phyloP scores from a whole-genome alignment of 768 basidiomycete genomes.

The Russula olivacea region DNA sequence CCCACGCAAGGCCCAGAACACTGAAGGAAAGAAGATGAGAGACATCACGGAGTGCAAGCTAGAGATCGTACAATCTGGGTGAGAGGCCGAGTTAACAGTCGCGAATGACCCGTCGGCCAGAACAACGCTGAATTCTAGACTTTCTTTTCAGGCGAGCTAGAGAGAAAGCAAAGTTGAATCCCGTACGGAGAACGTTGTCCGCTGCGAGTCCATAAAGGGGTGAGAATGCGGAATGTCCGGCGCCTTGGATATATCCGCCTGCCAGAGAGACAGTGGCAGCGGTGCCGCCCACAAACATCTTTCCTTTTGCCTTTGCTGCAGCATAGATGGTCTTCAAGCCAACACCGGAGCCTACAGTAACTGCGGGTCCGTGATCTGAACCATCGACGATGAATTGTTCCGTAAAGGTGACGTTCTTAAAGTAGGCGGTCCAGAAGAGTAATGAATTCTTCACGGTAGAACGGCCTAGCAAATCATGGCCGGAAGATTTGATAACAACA shows the following conservation, averaged over 20 bases:
- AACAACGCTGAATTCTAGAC: slow-evolving; percentile 8
- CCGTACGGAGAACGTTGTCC: slow-evolving; percentile 28
- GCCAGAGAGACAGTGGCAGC: slow-evolving; percentile 26
- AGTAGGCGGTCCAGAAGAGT: slow-evolving; percentile 38
- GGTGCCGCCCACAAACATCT: slow-evolving; percentile 27
- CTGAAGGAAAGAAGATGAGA: slow-evolving; percentile 12
- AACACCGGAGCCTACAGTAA: slow-evolving; percentile 27
- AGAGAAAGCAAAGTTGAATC: not conserved
- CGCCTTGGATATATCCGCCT: slow-evolving; percentile 29
- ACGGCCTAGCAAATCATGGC: slow-evolving; percentile 42
- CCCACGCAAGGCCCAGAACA: slow-evolving; percentile 26
- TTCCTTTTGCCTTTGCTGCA: slow-evolving; percentile 23
- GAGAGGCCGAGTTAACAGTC: slow-evolving; percentile 1
- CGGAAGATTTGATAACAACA: slow-evolving; percentile 32
- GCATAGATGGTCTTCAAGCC: slow-evolving; percentile 22
- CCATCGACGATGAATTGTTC: slow-evolving; percentile 24
- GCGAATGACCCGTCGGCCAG: slow-evolving; percentile 12
- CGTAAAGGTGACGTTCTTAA: slow-evolving; percentile 35
- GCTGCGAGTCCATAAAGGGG: slow-evolving; percentile 27
- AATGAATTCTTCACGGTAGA: slow-evolving; percentile 39
- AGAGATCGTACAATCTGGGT: slow-evolving; percentile 11
- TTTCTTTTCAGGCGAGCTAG: not conserved
- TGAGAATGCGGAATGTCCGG: slow-evolving; percentile 27
- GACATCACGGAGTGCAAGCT: not conserved
- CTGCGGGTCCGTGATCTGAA: slow-evolving; percentile 27